Evolutionary conservation across 768 basidiomycete species (phyloP).

Genomic region (Boletus sp.): DNA sequence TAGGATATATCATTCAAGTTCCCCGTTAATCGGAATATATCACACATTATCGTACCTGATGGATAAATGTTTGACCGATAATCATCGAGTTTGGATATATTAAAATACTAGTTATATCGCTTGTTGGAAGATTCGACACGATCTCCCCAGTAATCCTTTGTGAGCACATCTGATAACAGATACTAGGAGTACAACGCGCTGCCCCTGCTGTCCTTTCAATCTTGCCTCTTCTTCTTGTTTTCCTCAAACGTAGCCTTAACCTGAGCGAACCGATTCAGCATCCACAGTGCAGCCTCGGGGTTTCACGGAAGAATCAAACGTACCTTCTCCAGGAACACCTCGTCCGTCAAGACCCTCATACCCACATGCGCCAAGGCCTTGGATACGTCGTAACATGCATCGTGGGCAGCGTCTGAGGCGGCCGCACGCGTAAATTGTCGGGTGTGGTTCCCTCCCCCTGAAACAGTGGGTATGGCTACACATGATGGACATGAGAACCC

Average conservation of each 20-base stretch:
- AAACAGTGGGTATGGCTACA: conserved; percentile 69
- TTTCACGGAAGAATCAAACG: conserved; percentile 8
- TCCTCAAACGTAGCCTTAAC: conserved; percentile 48
- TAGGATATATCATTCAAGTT: too few species aligned
- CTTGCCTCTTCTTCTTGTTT: conserved; percentile 27
- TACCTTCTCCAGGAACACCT: conserved; percentile 57
- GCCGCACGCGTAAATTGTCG: conserved; percentile 61
- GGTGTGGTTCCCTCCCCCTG: conserved; percentile 77
- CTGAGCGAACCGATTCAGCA: conserved; percentile 26
- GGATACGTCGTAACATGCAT: conserved; percentile 62
- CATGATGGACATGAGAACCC: not conserved
- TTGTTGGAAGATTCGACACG: too few species aligned
- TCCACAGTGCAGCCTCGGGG: too few species aligned
- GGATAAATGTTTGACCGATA: too few species aligned
- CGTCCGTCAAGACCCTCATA: conserved; percentile 64
- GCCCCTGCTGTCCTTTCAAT: not conserved
- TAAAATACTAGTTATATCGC: too few species aligned
- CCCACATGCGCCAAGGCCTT: conserved; percentile 71
- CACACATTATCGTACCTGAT: too few species aligned
- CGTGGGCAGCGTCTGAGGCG: conserved; percentile 56
- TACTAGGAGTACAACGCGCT: too few species aligned
- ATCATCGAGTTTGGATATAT: too few species aligned
- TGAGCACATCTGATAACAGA: too few species aligned
- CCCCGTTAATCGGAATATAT: too few species aligned
- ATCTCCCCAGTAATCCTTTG: too few species aligned